Percentiles rank a stretch among this genome's conserved stretches.
These are phyloP conservation scores for Malassezia furfur DNA, from an alignment of 1,284 basidiomycete species.

Conservation along the genomic window DNA sequence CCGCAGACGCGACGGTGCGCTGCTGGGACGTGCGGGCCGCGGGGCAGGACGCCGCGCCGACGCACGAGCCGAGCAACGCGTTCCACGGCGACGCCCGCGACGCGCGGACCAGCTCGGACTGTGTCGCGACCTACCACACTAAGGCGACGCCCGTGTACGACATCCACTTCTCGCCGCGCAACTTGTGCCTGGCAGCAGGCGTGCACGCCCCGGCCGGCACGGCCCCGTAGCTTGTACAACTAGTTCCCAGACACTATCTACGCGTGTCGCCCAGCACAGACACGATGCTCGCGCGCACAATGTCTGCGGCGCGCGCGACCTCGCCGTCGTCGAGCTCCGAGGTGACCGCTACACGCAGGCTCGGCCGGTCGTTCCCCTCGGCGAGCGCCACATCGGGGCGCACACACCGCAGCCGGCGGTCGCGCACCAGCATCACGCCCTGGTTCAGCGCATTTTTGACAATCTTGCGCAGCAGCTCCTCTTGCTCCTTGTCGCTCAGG, in stretches of 20 bases:
- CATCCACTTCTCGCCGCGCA: conserved; percentile 86
- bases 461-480: conserved; percentile 31
- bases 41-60: conserved; percentile 50
- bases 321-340: conserved; percentile 76
- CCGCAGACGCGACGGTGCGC: conserved; percentile 84
- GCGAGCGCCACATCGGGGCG: conserved; percentile 23
- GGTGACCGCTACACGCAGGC: conserved; percentile 71
- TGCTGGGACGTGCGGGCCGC: conserved; percentile 88
- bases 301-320: conserved; percentile 71
- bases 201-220: conserved; percentile 21
- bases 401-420: conserved; percentile 34
- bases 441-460: conserved; percentile 35
- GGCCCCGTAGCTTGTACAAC: not conserved
- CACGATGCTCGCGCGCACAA: conserved; percentile 64
- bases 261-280: conserved; percentile 55
- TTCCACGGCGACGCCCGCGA: not conserved
- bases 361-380: conserved; percentile 53
- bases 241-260: not conserved
- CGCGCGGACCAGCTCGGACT: conserved; percentile 55
- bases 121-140: conserved; percentile 81
- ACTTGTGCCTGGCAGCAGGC: conserved; percentile 82
- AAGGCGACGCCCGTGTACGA: conserved; percentile 87
- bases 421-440: conserved; percentile 30
- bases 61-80: conserved; percentile 18
- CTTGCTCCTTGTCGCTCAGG: conserved; percentile 31